These are phyloP conservation scores for Populus trichocarpa DNA, from an alignment of 441 rosid species.

Conservation along the genomic window DNA sequence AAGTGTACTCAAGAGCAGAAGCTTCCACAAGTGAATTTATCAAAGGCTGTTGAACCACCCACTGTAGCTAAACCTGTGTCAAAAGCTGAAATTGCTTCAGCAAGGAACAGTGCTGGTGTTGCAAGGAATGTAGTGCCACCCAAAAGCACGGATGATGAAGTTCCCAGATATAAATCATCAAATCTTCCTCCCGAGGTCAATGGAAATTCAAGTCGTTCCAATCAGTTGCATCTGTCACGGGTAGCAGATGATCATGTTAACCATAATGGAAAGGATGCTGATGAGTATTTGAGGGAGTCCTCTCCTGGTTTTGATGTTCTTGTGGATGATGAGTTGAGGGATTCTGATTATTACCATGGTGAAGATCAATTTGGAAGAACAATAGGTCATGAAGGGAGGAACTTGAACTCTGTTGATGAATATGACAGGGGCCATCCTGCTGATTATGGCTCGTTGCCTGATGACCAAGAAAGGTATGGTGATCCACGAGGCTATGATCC, in stretches of 20 bases:
- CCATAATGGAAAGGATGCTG: slow-evolving; percentile 62
- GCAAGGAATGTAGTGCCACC: slow-evolving; percentile 36
- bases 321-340: slow-evolving; percentile 74
- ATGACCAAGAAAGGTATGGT: slow-evolving; percentile 40
- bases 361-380: slow-evolving; percentile 65
- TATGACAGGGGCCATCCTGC: slow-evolving; percentile 45
- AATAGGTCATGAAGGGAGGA: slow-evolving; percentile 55
- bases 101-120: slow-evolving; percentile 30
- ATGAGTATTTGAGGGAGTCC: slow-evolving; percentile 71
- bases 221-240: slow-evolving; percentile 43
- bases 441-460: slow-evolving; percentile 47
- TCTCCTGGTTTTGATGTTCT: slow-evolving; percentile 99
- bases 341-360: slow-evolving; percentile 61
- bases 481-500: slow-evolving; percentile 45
- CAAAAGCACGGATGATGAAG: slow-evolving; percentile 33
- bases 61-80: slow-evolving; percentile 32
- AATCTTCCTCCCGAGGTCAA: slow-evolving; percentile 33
- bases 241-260: slow-evolving; percentile 47
- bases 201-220: slow-evolving; percentile 38
- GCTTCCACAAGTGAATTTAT: slow-evolving; percentile 23
- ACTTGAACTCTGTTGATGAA: slow-evolving; percentile 46
- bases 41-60: slow-evolving; percentile 31
- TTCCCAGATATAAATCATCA: slow-evolving; percentile 36
- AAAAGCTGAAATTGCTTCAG: slow-evolving; percentile 28
- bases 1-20: slow-evolving; percentile 40